Base-by-base conservation (phyloP, 1,284 basidiomycete species). In the Cryptococcus sp. region DNA sequence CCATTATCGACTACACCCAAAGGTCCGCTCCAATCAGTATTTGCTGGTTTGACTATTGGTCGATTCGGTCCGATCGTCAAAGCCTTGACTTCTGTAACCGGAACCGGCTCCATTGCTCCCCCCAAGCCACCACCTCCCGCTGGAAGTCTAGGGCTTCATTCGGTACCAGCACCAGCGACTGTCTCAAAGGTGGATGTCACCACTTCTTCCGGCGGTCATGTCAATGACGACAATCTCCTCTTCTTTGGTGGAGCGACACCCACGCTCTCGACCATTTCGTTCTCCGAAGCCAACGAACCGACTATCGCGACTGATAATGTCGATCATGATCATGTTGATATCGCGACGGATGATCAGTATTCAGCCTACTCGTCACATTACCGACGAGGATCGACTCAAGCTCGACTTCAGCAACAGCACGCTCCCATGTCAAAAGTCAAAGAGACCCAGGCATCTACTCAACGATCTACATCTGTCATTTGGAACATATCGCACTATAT, bases 401-500 rank as follows among this genome's bases (percentile, higher is more conserved):
- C 37, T 18, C 16, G 21, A 7, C 5, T 21, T 7, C 16, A 40
- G 7, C 16, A n/a, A 40, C 16, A 21, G 7, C 44, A 39, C 25
- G 16, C 21, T 36, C 25, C 53, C n/a, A 14, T 22, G 28, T 25
- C n/a, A 23, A 22, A 39, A 40, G 18, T 3, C 23, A 25, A 16
- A 16, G 7, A 23, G 23, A 4, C 19, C 31, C 37, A 39, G 18
- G 10, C 11, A 5, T 21, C 41, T 23, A 19, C 44, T 25, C 55
- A 59, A 10, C 53, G 55, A 7, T 64, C 67, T 1, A 62, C 65
- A 7, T 56, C 60, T 7, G 66, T 66, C 0, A 56, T 73, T 9
- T 71, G 69, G 69, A 72, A 58, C 49, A 43, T 71, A 2, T 66
- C 66, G 2, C 54, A 48, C 24, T 72, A 71, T 48, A 46, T 73